Evolutionary conservation across 2,329 filamentous ascomycete species (phyloP).

Genomic region (Aspergillus neotritici): DNA sequence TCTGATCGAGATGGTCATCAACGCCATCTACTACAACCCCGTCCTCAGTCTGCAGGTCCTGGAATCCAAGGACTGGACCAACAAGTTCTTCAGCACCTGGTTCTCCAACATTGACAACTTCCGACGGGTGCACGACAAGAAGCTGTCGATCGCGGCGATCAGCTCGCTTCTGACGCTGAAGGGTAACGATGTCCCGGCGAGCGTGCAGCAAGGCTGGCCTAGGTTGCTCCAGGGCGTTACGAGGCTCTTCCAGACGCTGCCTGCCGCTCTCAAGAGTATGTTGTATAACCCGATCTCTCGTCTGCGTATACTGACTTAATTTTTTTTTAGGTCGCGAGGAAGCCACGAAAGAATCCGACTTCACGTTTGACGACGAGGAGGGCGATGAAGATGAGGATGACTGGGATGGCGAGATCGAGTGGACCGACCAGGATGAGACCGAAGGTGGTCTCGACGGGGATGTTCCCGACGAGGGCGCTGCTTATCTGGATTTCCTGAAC

Average conservation of each 20-base stretch:
- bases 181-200: conserved; percentile 77
- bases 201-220: conserved; percentile 92
- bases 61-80: conserved; percentile 91
- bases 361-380: conserved; percentile 66
- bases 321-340: conserved; percentile 69
- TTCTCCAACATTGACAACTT: conserved; percentile 95
- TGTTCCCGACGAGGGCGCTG: conserved; percentile 81
- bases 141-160: conserved; percentile 92
- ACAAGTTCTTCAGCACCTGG: conserved; percentile 98
- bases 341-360: conserved; percentile 83
- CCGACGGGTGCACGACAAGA: conserved; percentile 94
- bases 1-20: conserved; percentile 98
- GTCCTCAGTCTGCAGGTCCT: conserved; percentile 75
- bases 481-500: conserved; percentile 92
- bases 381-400: conserved; percentile 72
- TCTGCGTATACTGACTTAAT: conserved; percentile 11
- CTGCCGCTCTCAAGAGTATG: conserved; percentile 77
- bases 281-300: conserved; percentile 6
- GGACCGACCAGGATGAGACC: conserved; percentile 58
- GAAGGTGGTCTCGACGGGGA: conserved; percentile 58
- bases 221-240: conserved; percentile 83
- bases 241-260: conserved; percentile 84
- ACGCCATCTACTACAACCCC: conserved; percentile 96
- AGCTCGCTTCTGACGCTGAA: conserved; percentile 74
- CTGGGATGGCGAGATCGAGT: conserved; percentile 71